Conservation (phyloP, 768 basidiomycete genomes). For the Leccinum pellstonianum region DNA sequence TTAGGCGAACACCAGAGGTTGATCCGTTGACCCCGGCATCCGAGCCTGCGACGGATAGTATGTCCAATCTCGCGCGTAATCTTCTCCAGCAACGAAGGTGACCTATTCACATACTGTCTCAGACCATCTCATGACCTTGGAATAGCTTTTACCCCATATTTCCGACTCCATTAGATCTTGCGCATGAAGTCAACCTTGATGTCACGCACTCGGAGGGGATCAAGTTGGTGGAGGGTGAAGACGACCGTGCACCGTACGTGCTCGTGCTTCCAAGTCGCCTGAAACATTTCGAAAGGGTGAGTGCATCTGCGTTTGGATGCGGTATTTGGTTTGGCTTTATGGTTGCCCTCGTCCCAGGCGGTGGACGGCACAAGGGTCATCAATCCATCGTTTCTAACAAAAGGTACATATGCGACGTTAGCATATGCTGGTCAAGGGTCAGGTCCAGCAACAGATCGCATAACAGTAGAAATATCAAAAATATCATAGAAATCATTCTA, state of each 20-base stretch:
- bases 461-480: slow-evolving; percentile 26
- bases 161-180: slow-evolving; percentile 73
- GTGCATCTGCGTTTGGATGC: slow-evolving; percentile 9
- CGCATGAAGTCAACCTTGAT: slow-evolving; percentile 86
- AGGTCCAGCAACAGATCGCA: slow-evolving; percentile 29
- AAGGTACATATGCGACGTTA: slow-evolving; percentile 54
- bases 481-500: slow-evolving; percentile 20
- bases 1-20: slow-evolving; percentile 63
- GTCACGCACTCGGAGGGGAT: slow-evolving; percentile 69
- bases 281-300: slow-evolving; percentile 87
- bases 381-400: slow-evolving; percentile 80
- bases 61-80: slow-evolving; percentile 77
- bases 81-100: slow-evolving; percentile 87
- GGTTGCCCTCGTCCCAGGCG: slow-evolving; percentile 42
- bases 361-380: slow-evolving; percentile 77
- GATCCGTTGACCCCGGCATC: slow-evolving; percentile 45
- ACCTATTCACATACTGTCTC: neutral
- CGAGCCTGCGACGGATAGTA: slow-evolving; percentile 60
- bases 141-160: slow-evolving; percentile 93
- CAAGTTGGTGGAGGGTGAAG: slow-evolving; percentile 29
- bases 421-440: slow-evolving; percentile 30
- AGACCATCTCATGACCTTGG: neutral
- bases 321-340: neutral
- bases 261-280: slow-evolving; percentile 85
- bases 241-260: slow-evolving; percentile 71